phyloP scores from a whole-genome alignment of 805 yeast genomes.

The Pichia deserticola region DNA sequence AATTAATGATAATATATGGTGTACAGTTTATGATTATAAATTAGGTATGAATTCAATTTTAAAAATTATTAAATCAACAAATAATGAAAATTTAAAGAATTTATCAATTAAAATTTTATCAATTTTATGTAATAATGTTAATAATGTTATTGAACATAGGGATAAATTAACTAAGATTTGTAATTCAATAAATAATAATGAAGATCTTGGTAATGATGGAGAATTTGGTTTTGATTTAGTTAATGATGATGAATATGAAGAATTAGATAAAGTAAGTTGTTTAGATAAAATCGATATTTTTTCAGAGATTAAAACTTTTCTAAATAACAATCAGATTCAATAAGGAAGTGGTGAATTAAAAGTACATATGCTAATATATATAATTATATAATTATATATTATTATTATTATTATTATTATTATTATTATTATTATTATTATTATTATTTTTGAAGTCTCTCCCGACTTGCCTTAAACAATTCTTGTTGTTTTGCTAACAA shows the following conservation, averaged over 20 bases:
- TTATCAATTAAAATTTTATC: conserved; percentile 12
- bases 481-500: conserved; percentile 87
- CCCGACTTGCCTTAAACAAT: conserved; percentile 53
- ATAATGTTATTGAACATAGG: conserved; percentile 41
- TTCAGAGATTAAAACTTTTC: conserved; percentile 23
- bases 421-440: background rate
- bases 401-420: background rate
- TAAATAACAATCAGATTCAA: background rate
- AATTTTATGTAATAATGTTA: conserved; percentile 10
- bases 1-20: conserved; percentile 6
- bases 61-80: conserved; percentile 29
- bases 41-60: conserved; percentile 42
- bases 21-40: conserved; percentile 50
- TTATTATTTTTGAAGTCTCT: conserved; percentile 25
- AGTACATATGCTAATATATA: too few species aligned
- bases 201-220: background rate
- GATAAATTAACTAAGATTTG: conserved; percentile 30
- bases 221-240: background rate
- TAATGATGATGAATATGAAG: conserved; percentile 21
- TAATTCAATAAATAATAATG: conserved; percentile 14
- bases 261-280: conserved; percentile 26
- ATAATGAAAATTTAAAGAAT: background rate
- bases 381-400: too few species aligned
- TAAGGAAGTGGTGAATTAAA: too few species aligned
- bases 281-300: conserved; percentile 28